These are phyloP conservation scores for Gomphus bonarii DNA, from an alignment of 1,284 basidiomycete genomes.

Conservation along the genomic window DNA sequence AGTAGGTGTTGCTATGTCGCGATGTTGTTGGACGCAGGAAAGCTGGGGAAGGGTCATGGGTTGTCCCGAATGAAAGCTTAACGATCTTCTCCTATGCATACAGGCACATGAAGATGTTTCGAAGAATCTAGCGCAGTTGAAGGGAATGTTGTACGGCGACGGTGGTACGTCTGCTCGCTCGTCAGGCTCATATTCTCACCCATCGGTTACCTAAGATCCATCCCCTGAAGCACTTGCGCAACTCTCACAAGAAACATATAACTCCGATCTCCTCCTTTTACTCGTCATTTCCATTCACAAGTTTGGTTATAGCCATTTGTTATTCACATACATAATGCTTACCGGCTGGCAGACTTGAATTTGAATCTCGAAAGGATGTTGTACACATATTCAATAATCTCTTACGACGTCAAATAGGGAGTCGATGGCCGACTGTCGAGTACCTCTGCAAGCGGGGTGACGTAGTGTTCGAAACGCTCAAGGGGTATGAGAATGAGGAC, in stretches of 20 bases:
- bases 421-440: slow-evolving; percentile 91
- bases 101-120: slow-evolving; percentile 82
- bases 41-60: neutral
- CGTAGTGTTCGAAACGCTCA: slow-evolving; percentile 81
- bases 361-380: slow-evolving; percentile 94
- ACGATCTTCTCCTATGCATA: neutral
- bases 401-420: slow-evolving; percentile 89
- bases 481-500: slow-evolving; percentile 89
- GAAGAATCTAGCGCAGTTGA: slow-evolving; percentile 85
- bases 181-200: slow-evolving; percentile 7
- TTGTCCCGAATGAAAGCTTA: neutral
- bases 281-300: slow-evolving; percentile 69
- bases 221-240: slow-evolving; percentile 84
- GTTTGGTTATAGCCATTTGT: slow-evolving; percentile 11
- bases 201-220: slow-evolving; percentile 40
- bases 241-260: slow-evolving; percentile 93
- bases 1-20: slow-evolving; percentile 16
- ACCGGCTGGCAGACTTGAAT: slow-evolving; percentile 66
- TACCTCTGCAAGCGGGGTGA: slow-evolving; percentile 81
- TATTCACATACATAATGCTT: neutral
- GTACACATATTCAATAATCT: slow-evolving; percentile 96
- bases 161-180: slow-evolving; percentile 42
- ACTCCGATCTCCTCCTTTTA: slow-evolving; percentile 75
- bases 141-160: slow-evolving; percentile 79
- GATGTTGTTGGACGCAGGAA: neutral